phyloP scores from a whole-genome alignment of 176 grass and related monocot species.

The Themeda triandra region DNA sequence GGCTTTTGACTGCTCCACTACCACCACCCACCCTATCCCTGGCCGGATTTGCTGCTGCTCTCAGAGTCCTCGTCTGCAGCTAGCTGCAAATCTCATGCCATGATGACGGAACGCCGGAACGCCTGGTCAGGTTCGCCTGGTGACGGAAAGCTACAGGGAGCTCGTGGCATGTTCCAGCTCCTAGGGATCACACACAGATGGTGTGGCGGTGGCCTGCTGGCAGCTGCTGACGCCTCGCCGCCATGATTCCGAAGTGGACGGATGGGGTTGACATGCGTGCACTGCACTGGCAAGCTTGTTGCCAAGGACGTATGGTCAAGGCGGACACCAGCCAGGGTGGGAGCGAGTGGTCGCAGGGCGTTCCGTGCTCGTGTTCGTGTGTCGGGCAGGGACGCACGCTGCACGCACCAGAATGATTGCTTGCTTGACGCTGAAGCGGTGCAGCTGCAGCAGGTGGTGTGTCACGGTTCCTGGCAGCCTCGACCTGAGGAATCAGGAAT shows the following conservation, averaged over 20 bases:
- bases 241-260: background rate
- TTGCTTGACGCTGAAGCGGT: background rate
- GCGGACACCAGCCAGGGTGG: too few species aligned
- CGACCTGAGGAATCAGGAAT: background rate
- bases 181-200: slow-evolving; percentile 15
- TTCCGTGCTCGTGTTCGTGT: background rate
- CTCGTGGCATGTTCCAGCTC: background rate
- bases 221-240: background rate
- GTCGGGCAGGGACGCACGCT: background rate
- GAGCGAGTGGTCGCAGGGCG: background rate
- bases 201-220: background rate
- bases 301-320: background rate
- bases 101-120: background rate
- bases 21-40: background rate
- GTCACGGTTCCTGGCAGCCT: background rate
- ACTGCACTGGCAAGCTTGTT: background rate
- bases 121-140: background rate
- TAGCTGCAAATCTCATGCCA: background rate
- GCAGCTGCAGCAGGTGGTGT: background rate
- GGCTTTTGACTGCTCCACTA: background rate
- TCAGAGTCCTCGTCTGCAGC: background rate
- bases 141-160: background rate
- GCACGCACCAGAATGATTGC: background rate
- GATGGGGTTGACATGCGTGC: slow-evolving; percentile 3
- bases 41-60: background rate